Base-by-base conservation (phyloP, 176 grass and related monocot species). In the Oryza brachyantha region DNA sequence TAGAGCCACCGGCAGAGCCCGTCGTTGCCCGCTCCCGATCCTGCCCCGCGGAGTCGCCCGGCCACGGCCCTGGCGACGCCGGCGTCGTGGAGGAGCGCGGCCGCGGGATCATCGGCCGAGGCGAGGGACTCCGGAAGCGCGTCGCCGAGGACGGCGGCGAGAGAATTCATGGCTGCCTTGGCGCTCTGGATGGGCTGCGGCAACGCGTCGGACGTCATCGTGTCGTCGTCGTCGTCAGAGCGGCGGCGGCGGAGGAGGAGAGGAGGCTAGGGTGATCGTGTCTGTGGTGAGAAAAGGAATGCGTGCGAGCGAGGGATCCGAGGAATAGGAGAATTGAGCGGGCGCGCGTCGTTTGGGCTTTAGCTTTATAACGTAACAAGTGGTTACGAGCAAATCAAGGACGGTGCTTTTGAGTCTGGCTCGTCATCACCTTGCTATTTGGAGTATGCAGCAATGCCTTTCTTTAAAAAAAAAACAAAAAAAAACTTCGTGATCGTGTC, bases 1-100 rank as follows among this genome's bases (percentile, higher is more conserved):
- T 99, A 99, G 83, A 99, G 90, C 92, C 96, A 91, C 39, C 92
- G 84, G 74, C 90, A 93, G 59, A 99, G 37, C 14, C 75, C 57
- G 71, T 99, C 88, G 10, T 79, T 79, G 10, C 96, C 88, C 6
- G 84, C 76, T 8, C 96, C 87, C 6, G 92, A 90, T 0, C 27
- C 73, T 3, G 80, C 58, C 6, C 29, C 52, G 7, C 83, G 74
- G 22, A 98, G 85, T 52, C 81, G 89, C 5, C 7, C 12, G 26
- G 81, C 22, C 32, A 95, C 87, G 12, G 69, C 78, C 29, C 34
- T 17, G 14, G 61, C 67, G 39, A 94, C 64, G 61, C 26, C 46
- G 29, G 73, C 64, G 34, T 98, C 85, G 77, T 81, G 45, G 50
- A 95, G 87, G 80, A 98, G 92, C 40, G 78, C 75, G 59, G 52